phyloP scores from a whole-genome alignment of 1,284 basidiomycete species.

The Apiotrichum montevideense region DNA sequence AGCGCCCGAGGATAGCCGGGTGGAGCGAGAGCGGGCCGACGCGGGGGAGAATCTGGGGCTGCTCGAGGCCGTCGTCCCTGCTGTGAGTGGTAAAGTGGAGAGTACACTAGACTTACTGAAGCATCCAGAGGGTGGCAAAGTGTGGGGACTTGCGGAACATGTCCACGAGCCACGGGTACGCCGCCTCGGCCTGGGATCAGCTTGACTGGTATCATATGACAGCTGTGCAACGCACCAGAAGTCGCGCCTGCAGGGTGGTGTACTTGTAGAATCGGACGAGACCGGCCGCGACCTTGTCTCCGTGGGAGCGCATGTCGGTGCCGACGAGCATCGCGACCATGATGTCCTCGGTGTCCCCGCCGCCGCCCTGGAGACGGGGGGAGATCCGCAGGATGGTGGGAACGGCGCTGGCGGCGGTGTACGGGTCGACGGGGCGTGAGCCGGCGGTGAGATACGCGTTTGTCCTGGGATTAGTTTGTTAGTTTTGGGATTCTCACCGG shows the following conservation, averaged over 20 bases:
- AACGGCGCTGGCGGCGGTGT: no score
- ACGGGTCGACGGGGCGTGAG: no score
- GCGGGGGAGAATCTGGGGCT: background rate
- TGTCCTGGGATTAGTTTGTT: no score
- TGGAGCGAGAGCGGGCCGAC: background rate
- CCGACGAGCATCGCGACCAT: background rate
- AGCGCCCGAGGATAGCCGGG: background rate
- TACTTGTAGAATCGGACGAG: background rate
- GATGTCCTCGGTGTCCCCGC: background rate
- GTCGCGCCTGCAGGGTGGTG: background rate
- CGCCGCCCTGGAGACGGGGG: background rate
- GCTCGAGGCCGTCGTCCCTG: background rate
- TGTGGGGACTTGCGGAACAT: background rate
- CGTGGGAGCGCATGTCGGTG: background rate
- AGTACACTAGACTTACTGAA: background rate
- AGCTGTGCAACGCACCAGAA: background rate
- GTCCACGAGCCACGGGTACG: conserved; percentile 1
- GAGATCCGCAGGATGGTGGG: background rate
- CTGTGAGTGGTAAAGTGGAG: background rate
- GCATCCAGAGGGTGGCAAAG: no score
- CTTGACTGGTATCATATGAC: no score
- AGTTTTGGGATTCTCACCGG: no score
- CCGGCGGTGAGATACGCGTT: no score
- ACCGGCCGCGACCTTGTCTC: background rate
- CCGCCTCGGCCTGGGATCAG: background rate